phyloP scores from a whole-genome alignment of 176 grass and related monocot genomes.

The Bolboschoenus planiculmis region DNA sequence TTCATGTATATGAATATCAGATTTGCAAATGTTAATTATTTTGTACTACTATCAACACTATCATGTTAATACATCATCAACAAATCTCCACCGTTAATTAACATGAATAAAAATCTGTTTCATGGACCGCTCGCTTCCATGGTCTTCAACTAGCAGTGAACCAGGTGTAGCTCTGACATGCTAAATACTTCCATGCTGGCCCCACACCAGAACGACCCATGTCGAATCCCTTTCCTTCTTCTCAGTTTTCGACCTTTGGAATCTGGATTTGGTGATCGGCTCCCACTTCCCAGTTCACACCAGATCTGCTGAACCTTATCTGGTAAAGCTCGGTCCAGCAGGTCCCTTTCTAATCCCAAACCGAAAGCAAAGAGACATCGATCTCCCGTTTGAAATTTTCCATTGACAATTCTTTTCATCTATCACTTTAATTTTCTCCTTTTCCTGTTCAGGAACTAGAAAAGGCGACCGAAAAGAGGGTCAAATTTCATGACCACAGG shows the following conservation, averaged over 20 bases:
- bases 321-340: conserved; percentile 1
- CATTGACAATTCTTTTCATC: background rate
- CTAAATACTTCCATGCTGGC: background rate
- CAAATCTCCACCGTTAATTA: background rate
- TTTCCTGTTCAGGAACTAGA: background rate
- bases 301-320: conserved; percentile 13
- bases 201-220: background rate
- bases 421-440: background rate
- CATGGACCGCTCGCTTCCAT: background rate
- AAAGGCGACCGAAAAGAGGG: background rate
- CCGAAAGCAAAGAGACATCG: conserved; percentile 12
- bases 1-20: background rate
- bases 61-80: background rate
- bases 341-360: conserved; percentile 26
- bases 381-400: conserved; percentile 12
- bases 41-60: too few species aligned
- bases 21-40: too few species aligned
- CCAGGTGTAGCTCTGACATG: background rate
- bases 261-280: background rate
- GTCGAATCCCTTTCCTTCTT: background rate
- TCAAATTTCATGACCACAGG: conserved; percentile 14
- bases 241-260: background rate
- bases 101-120: background rate
- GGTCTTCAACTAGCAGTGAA: background rate
- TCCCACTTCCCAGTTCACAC: conserved; percentile 7